Evolutionary conservation across 2,329 filamentous ascomycete genomes (phyloP).

Genomic region (Fusarium sp.): DNA sequence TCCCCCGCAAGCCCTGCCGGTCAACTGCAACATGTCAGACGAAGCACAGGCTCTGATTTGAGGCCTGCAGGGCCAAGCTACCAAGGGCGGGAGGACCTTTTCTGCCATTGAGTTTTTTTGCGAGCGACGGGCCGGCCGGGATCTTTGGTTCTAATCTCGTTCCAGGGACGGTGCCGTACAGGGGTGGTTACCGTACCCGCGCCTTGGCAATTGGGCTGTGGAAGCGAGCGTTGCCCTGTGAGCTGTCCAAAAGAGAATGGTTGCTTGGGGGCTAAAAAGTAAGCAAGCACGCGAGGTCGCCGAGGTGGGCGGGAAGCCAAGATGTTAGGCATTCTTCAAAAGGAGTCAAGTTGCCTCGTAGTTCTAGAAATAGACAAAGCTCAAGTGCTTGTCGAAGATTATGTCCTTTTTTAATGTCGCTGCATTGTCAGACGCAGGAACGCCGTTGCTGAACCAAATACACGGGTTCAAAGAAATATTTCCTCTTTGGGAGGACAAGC

Average conservation of each 20-base stretch:
- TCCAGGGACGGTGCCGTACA: neutral
- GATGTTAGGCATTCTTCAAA: neutral
- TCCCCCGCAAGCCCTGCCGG: neutral
- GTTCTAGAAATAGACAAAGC: neutral
- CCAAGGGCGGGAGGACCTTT: neutral
- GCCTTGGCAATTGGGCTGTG: neutral
- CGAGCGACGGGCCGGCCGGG: neutral
- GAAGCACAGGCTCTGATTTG: neutral
- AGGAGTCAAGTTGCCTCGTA: neutral
- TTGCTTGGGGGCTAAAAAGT: neutral
- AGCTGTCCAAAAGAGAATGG: neutral
- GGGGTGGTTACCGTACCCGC: neutral
- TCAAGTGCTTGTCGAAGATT: neutral
- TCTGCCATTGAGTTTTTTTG: neutral
- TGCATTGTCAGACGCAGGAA: neutral
- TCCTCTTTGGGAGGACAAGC: neutral
- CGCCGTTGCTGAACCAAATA: neutral
- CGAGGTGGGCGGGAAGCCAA: neutral
- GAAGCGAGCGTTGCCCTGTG: neutral
- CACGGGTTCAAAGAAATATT: neutral
- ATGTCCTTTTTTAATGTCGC: neutral
- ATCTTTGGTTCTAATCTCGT: neutral
- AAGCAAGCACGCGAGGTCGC: neutral
- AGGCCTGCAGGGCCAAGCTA: neutral
- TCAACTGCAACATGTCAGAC: neutral